Conservation (phyloP, 1,284 basidiomycete species). For the Boletus semigastroideus region DNA sequence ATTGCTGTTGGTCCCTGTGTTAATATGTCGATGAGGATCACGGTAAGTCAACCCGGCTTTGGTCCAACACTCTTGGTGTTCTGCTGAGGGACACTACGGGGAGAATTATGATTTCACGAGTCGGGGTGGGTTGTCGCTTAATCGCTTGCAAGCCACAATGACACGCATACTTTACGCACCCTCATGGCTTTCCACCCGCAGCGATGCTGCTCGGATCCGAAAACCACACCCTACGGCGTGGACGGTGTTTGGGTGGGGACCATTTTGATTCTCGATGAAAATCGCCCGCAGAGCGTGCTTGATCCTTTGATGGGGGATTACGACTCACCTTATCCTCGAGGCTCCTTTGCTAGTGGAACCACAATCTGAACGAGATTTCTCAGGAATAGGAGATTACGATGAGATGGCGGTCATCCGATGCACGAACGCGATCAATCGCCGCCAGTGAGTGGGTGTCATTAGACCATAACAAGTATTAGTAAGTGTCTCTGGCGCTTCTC, state of each 20-base stretch:
- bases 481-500: neutral
- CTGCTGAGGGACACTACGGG: neutral
- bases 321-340: constrained; percentile 21
- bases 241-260: neutral
- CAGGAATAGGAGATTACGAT: neutral
- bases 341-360: neutral
- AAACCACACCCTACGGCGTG: neutral
- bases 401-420: neutral
- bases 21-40: neutral
- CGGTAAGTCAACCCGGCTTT: neutral
- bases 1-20: neutral
- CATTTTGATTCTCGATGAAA: neutral
- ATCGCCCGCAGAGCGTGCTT: neutral
- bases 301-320: neutral
- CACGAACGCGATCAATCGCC: constrained; percentile 13
- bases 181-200: neutral
- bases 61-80: neutral
- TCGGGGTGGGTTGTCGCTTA: neutral
- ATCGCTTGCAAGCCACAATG: neutral
- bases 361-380: neutral
- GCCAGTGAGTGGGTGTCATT: neutral
- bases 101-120: too few relatives aligned
- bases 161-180: neutral
- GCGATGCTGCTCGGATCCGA: neutral
- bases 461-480: neutral